Conservation (phyloP, 768 basidiomycete species). For the Suillus hirtellus region DNA sequence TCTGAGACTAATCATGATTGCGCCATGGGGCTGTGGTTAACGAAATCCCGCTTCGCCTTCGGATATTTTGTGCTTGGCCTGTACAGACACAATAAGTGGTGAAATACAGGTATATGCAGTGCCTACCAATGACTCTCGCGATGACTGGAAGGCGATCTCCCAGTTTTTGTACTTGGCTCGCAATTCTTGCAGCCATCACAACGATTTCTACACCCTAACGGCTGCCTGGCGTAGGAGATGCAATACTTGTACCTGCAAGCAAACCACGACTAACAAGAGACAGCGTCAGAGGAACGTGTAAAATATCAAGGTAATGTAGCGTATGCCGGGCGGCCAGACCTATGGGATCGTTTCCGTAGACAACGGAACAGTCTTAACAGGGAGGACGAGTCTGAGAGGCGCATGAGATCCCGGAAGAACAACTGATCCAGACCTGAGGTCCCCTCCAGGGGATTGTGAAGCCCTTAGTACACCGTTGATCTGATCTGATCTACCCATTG, state of each 20-base stretch:
- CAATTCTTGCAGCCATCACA: slow-evolving; percentile 1
- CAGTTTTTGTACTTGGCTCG: neutral
- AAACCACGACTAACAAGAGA: slow-evolving; percentile 13
- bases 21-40: slow-evolving; percentile 45
- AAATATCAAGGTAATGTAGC: neutral
- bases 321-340: slow-evolving; percentile 31
- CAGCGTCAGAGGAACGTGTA: neutral
- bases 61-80: slow-evolving; percentile 33
- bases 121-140: neutral
- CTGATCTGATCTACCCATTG: slow-evolving; percentile 17
- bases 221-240: slow-evolving; percentile 7
- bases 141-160: neutral
- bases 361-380: slow-evolving; percentile 20
- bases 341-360: slow-evolving; percentile 30
- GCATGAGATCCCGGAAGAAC: no score
- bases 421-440: neutral
- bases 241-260: slow-evolving; percentile 37
- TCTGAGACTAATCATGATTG: slow-evolving; percentile 44
- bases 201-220: neutral
- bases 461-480: slow-evolving; percentile 28
- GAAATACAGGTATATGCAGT: neutral
- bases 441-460: slow-evolving; percentile 26
- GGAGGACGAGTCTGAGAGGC: neutral
- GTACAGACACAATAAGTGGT: neutral
- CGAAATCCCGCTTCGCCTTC: slow-evolving; percentile 46